These are phyloP conservation scores for Naganishia friedmannii DNA, from an alignment of 768 basidiomycete genomes.

Conservation along the genomic window DNA sequence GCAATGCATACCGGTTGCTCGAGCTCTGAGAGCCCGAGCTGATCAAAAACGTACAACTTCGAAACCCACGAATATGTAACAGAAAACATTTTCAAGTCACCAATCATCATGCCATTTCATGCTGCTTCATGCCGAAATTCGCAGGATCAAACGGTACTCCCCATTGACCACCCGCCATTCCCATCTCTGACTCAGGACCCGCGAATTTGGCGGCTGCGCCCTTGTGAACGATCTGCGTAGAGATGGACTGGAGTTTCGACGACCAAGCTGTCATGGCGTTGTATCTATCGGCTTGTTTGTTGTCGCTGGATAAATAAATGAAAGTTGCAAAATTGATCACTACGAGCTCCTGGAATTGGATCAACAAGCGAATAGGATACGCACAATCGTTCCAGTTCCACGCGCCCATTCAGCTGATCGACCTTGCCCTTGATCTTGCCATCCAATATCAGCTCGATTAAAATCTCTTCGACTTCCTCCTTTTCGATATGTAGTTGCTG, in stretches of 20 bases:
- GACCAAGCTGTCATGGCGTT: conserved; percentile 24
- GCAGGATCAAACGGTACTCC: neutral
- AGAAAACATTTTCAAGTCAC: neutral
- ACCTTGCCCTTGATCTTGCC: conserved; percentile 96
- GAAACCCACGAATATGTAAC: neutral
- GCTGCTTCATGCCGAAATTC: conserved; percentile 1
- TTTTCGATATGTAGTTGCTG: conserved; percentile 95
- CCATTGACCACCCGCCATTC: conserved; percentile 6
- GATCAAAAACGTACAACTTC: neutral
- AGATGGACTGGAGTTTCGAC: neutral
- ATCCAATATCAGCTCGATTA: conserved; percentile 89
- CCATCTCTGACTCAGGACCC: neutral
- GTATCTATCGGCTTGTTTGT: conserved; percentile 20
- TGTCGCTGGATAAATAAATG: neutral
- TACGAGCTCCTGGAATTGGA: neutral
- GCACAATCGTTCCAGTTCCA: conserved; percentile 78
- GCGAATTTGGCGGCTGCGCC: neutral
- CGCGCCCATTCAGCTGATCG: conserved; percentile 89
- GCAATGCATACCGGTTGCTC: too few species aligned
- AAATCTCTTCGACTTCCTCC: conserved; percentile 86
- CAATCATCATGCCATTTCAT: neutral
- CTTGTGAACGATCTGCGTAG: conserved; percentile 4
- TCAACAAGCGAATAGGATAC: conserved; percentile 28
- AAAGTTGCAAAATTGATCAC: neutral
- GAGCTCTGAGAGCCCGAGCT: neutral